phyloP scores from a whole-genome alignment of 2,329 filamentous ascomycete genomes.

The Nigrospora osmanthi region DNA sequence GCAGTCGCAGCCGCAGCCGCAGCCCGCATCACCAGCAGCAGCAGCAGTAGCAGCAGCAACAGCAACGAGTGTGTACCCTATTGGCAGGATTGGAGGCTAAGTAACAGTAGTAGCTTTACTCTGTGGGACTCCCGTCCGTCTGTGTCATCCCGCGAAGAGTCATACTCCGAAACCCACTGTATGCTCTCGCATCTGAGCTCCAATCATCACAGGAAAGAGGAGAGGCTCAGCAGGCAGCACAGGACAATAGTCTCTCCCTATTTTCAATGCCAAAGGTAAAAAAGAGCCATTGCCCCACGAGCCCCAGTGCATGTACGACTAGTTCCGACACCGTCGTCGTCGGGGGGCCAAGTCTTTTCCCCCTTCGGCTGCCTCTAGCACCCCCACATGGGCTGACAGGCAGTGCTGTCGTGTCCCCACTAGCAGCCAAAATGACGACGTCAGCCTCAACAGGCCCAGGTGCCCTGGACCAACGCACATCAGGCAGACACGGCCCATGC shows the following conservation, averaged over 20 bases:
- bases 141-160: neutral
- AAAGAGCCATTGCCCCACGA: too few relatives aligned
- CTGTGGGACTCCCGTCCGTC: too few relatives aligned
- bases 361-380: neutral
- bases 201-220: neutral
- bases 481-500: neutral
- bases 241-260: neutral
- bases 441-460: neutral
- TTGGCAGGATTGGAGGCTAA: neutral
- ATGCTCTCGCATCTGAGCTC: neutral
- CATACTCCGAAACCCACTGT: neutral
- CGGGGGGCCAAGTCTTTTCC: neutral
- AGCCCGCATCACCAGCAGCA: too few relatives aligned
- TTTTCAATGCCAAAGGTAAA: neutral
- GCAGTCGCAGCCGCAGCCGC: too few relatives aligned
- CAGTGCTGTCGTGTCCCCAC: neutral
- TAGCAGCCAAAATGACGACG: neutral
- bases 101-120: neutral
- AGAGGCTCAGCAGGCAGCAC: neutral
- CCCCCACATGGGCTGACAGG: too few relatives aligned
- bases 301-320: too few relatives aligned
- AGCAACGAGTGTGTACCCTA: neutral
- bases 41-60: too few relatives aligned
- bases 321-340: too few relatives aligned
- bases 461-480: too few relatives aligned